phyloP scores from a whole-genome alignment of 805 yeast species.

The Zygosaccharomyces lentus region DNA sequence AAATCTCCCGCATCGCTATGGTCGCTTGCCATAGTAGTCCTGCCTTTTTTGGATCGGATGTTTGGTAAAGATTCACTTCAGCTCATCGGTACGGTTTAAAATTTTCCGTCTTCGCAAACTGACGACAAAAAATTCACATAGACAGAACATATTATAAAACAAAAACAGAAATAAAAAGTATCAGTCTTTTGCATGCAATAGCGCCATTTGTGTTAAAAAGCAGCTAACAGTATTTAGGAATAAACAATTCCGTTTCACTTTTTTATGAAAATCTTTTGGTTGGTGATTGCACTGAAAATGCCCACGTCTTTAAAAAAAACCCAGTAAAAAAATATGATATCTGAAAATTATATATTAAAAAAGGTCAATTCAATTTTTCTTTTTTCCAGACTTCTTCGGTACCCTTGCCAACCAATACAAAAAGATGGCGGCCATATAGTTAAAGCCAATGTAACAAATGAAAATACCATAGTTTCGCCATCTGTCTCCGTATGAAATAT shows the following conservation, averaged over 20 bases:
- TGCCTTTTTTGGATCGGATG: background rate
- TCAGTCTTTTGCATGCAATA: background rate
- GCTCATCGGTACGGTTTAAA: background rate
- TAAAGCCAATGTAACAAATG: slow-evolving; percentile 47
- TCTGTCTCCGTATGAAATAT: slow-evolving; percentile 36
- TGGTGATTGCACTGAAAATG: too few relatives aligned
- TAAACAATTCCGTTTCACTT: background rate
- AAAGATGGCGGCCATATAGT: slow-evolving; percentile 40
- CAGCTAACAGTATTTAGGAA: too few relatives aligned
- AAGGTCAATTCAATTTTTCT: background rate
- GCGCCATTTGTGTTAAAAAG: too few relatives aligned
- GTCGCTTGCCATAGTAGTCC: slow-evolving; percentile 7
- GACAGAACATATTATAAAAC: background rate
- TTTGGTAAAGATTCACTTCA: background rate
- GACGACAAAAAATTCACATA: background rate
- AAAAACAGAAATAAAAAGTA: background rate
- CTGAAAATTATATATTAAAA: too few relatives aligned
- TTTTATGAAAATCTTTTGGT: too few relatives aligned
- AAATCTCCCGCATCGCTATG: slow-evolving; percentile 29
- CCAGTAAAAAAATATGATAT: background rate
- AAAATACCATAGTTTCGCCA: slow-evolving; percentile 65
- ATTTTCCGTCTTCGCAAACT: background rate
- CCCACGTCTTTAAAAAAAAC: too few relatives aligned
- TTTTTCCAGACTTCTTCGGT: slow-evolving; percentile 46
- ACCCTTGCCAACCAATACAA: slow-evolving; percentile 68